Base-by-base conservation (phyloP, 192 early-diverging fungal species). In the Anaeromyces robustus region DNA sequence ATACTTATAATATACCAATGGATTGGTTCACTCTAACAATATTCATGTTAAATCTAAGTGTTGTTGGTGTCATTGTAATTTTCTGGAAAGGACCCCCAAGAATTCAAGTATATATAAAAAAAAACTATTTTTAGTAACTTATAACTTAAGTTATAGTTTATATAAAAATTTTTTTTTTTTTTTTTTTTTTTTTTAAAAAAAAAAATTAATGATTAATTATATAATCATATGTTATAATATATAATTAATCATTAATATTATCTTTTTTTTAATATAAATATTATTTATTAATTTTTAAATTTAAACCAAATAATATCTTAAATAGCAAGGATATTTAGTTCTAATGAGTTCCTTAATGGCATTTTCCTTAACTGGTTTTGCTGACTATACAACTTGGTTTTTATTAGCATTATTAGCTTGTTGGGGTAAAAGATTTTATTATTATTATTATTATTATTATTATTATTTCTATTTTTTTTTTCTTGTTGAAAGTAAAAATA, bases 61-160 rank as follows among this genome's bases (percentile, higher is more conserved):
- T 89, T 14, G 89, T 91, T 11, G 95, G 95, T 34, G 83, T 93
- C 32, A 78, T 91, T 28, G 86, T 89, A 29, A 92, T 96, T 4
- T 96, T 96, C 84, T 95, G 92, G 90, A 93, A 95, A 81, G 94
- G 93, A 3, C 95, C 95, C 2, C 78, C 94, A 77, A 86, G 88
- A 82, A 79, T 96, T 52, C 43, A 52, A 52, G 43, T 52, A 52
- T 12, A 34, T 7, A 34, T n/a, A n/a, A n/a, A n/a, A n/a, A n/a
- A n/a, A n/a, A n/a, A n/a, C n/a, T n/a, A n/a, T n/a, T n/a, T n/a
- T n/a, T n/a, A n/a, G n/a, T n/a, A n/a, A n/a, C n/a, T n/a, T n/a
- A n/a, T n/a, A n/a, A n/a, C n/a, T n/a, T n/a, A n/a, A n/a, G n/a
- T n/a, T n/a, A n/a, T n/a, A n/a, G n/a, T n/a, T n/a, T n/a, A n/a